Percentiles rank a stretch among this genome's conserved stretches.
Evolutionary conservation across 2,329 filamentous ascomycete species (phyloP).

Genomic region (Cladophialophora exuberans): DNA sequence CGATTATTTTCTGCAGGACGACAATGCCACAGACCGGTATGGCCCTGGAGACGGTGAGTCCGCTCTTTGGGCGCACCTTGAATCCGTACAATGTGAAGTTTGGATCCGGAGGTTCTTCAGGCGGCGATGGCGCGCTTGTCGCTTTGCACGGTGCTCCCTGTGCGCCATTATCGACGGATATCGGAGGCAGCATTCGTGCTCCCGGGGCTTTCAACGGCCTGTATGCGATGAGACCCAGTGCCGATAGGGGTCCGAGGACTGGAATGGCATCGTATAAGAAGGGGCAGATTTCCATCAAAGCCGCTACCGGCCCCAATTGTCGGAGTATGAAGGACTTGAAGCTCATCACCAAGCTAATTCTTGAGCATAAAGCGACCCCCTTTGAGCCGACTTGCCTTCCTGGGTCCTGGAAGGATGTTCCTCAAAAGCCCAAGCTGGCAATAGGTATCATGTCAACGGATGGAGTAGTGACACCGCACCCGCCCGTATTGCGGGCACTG

Average conservation of each 20-base stretch:
- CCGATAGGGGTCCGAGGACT: constrained; percentile 1
- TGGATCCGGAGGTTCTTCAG: constrained; percentile 66
- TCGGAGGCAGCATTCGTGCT: too few relatives aligned
- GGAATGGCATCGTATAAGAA: neutral
- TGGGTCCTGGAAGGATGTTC: constrained; percentile 32
- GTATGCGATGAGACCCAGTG: too few relatives aligned
- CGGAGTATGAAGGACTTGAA: constrained; percentile 12
- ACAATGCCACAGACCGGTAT: constrained; percentile 55
- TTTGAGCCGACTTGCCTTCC: constrained; percentile 55
- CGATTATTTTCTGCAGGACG: constrained; percentile 57
- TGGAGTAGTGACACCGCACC: constrained; percentile 58
- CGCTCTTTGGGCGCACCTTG: constrained; percentile 62
- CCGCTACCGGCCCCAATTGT: constrained; percentile 2
- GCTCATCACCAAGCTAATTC: constrained; percentile 34
- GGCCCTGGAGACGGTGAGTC: constrained; percentile 56
- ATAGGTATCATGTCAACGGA: constrained; percentile 58
- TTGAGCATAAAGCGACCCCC: constrained; percentile 54
- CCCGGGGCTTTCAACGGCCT: too few relatives aligned
- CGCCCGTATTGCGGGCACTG: constrained; percentile 55
- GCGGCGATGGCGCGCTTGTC: constrained; percentile 66
- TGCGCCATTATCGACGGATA: too few relatives aligned
- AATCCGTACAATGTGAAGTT: constrained; percentile 65
- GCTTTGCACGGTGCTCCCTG: constrained; percentile 56
- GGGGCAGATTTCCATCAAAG: constrained; percentile 13
- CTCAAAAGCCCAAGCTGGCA: constrained; percentile 38